A percentile compares a stretch with the other conserved stretches of the same genome.
These are phyloP conservation scores for Royoungia palumana DNA, from an alignment of 768 basidiomycete genomes.

Conservation along the genomic window DNA sequence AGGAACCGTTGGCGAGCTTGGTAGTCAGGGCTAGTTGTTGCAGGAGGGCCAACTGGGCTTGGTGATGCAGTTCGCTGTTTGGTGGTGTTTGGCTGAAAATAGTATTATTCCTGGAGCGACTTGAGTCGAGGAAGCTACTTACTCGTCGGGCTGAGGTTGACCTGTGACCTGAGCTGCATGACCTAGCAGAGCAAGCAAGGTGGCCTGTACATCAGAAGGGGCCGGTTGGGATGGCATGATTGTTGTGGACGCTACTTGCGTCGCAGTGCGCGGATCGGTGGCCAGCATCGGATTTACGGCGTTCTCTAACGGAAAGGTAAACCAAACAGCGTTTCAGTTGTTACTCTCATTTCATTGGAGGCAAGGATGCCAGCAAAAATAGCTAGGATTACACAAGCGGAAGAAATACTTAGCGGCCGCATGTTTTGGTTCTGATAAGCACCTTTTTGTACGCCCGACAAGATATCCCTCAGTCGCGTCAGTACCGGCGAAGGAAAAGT, in stretches of 20 bases:
- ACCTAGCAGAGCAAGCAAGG: slow-evolving; percentile 65
- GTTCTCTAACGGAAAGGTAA: slow-evolving; percentile 60
- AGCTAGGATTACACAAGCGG: slow-evolving; percentile 65
- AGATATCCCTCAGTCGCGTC: slow-evolving; percentile 64
- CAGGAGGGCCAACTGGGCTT: slow-evolving; percentile 64
- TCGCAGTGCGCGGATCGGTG: slow-evolving; percentile 39
- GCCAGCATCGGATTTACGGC: slow-evolving; percentile 36
- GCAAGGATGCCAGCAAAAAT: slow-evolving; percentile 40
- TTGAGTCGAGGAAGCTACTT: slow-evolving; percentile 24
- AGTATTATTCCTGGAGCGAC: slow-evolving; percentile 1
- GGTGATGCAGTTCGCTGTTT: slow-evolving; percentile 49
- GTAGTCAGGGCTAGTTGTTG: slow-evolving; percentile 74
- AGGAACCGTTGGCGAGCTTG: slow-evolving; percentile 34
- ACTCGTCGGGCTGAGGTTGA: slow-evolving; percentile 34
- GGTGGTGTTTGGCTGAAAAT: slow-evolving; percentile 55
- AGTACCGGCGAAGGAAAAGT: slow-evolving; percentile 83
- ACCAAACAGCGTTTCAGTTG: slow-evolving; percentile 59
- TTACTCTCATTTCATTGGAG: slow-evolving; percentile 52
- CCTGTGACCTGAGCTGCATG: slow-evolving; percentile 54
- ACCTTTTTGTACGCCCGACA: slow-evolving; percentile 78
- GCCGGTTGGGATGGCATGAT: slow-evolving; percentile 27
- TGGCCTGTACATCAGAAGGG: slow-evolving; percentile 48
- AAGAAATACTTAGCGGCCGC: slow-evolving; percentile 81
- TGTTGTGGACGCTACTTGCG: slow-evolving; percentile 30
- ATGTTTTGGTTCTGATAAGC: slow-evolving; percentile 65